Conservation (phyloP, 352 stramenopile species). For the Phytophthora tubulina region DNA sequence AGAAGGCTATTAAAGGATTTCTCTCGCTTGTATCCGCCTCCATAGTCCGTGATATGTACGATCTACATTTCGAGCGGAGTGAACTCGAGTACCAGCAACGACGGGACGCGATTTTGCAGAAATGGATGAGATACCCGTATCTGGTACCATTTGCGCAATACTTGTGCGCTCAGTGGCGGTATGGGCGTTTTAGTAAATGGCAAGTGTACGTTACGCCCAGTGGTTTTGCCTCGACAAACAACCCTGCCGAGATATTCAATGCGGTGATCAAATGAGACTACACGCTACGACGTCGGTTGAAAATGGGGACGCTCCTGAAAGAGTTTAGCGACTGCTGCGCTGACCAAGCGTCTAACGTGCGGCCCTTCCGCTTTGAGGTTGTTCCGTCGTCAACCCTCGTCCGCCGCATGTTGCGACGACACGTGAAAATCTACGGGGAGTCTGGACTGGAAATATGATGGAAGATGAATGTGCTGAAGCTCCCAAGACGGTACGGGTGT, state of each 20-base stretch:
- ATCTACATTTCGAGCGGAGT: background rate
- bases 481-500: background rate
- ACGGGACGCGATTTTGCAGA: background rate
- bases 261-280: background rate
- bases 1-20: background rate
- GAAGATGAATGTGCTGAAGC: background rate
- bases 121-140: background rate
- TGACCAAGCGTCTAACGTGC: background rate
- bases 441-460: no score
- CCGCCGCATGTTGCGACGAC: background rate
- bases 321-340: background rate
- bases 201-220: background rate
- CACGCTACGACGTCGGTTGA: background rate
- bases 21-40: background rate
- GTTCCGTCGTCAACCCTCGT: background rate
- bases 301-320: background rate
- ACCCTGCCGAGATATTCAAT: background rate
- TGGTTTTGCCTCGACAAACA: background rate
- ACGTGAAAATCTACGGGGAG: background rate
- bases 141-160: background rate
- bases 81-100: background rate
- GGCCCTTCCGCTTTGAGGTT: background rate
- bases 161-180: background rate
- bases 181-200: background rate
- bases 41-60: background rate